Base-by-base conservation (phyloP, 139 green algal genomes). In the Mychonastes homosphaera region DNA sequence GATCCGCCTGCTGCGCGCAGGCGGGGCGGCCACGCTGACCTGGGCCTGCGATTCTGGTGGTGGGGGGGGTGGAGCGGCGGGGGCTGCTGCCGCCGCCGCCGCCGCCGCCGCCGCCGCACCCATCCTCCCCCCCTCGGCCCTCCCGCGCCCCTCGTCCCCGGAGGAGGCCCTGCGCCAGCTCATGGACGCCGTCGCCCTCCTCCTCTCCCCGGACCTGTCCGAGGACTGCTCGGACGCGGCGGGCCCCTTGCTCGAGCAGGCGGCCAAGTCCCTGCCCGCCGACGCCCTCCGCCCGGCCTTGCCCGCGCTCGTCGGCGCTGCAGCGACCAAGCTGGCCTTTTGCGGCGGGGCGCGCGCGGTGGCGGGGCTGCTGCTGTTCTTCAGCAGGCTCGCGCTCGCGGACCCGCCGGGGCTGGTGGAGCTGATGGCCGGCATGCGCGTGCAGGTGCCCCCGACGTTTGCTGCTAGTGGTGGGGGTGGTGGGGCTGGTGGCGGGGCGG, bases 291-390 rank as follows among this genome's bases (percentile, higher is more conserved):
- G n/a, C n/a, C n/a, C n/a, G n/a, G n/a, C n/a, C n/a, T n/a, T 85
- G 47, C 51, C 44, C 3, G 24, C 47, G 29, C 67, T 84, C 44
- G 49, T 84, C 30, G 28, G 28, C 21, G 58, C 71, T 21, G 60
- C 83, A 16, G 57, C 58, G 6, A 43, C 27, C 4, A 81, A 76
- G 53, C 62, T 85, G 53, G 52, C 34, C 0, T 18, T 19, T 15
- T 70, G 63, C 0, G 49, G 77, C 19, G 67, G 75, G 64, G 54
- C 56, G 3, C 45, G 49, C 9, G 53, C 72, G n/a, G 51, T 85
- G 21, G 55, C 71, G 29, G 44, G 32, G 13, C 63, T 85, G 34
- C 43, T 88, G 21, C 40, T 73, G 24, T 69, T 87, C 38, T 26
- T 89, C 21, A 73, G 64, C 15, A 52, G 61, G 32, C 58, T 85